These are phyloP conservation scores for Cryptosporidium baileyi DNA, from an alignment of 169 alveolate genomes.

Conservation along the genomic window DNA sequence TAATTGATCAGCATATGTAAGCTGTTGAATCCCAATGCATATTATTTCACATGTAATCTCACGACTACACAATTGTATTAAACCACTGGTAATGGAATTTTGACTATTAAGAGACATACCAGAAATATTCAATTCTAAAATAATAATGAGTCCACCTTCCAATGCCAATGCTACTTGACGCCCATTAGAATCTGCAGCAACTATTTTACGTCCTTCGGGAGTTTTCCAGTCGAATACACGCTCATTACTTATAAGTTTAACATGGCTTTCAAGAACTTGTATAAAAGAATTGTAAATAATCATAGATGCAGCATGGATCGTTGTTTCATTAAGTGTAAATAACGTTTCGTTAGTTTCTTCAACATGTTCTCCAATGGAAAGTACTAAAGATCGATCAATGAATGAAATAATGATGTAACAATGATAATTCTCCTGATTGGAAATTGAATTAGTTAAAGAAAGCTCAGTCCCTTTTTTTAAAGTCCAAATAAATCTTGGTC, in stretches of 20 bases:
- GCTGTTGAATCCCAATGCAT: constrained; percentile 89
- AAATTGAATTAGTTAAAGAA: background rate
- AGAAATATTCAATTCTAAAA: constrained; percentile 70
- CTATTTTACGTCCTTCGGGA: constrained; percentile 84
- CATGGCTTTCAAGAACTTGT: constrained; percentile 91
- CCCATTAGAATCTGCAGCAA: constrained; percentile 89
- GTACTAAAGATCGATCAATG: constrained; percentile 91
- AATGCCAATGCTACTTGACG: constrained; percentile 90
- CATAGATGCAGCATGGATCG: constrained; percentile 84
- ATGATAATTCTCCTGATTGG: constrained; percentile 72
- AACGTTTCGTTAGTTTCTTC: constrained; percentile 91
- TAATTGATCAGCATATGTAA: constrained; percentile 85
- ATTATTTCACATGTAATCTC: constrained; percentile 77
- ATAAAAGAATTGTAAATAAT: constrained; percentile 89
- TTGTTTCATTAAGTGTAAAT: constrained; percentile 83
- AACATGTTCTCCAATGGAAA: constrained; percentile 92
- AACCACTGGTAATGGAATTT: constrained; percentile 27
- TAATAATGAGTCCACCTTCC: constrained; percentile 59
- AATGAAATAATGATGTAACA: constrained; percentile 94
- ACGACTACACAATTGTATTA: constrained; percentile 68
- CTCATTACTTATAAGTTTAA: constrained; percentile 83
- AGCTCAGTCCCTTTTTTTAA: constrained; percentile 86
- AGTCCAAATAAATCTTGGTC: constrained; percentile 96
- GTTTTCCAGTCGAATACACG: constrained; percentile 82
- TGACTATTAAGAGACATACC: constrained; percentile 47